Percentiles rank a stretch among this genome's conserved stretches.
phyloP scores from a whole-genome alignment of 2,329 filamentous ascomycete species.

The Thyridium curvatum region DNA sequence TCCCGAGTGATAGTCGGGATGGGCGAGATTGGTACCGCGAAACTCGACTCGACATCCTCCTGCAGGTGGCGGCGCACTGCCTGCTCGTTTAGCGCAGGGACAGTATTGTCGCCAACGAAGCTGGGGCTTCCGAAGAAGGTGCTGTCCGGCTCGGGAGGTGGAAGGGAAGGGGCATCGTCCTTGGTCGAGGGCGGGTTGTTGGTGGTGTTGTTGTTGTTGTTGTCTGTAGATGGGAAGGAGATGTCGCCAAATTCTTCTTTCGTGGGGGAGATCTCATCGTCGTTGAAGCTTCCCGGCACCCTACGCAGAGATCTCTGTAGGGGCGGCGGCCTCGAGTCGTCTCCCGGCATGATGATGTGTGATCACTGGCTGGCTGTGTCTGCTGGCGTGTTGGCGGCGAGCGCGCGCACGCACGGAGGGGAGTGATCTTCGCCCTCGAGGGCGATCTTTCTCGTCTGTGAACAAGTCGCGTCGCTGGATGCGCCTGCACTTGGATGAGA shows the following conservation, averaged over 20 bases:
- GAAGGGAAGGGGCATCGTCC: background rate
- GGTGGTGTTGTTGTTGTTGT: constrained; percentile 6
- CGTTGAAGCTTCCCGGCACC: constrained; percentile 8
- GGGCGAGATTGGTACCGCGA: constrained; percentile 52
- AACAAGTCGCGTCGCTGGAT: no score
- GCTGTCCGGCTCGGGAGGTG: constrained; percentile 18
- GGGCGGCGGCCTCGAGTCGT: constrained; percentile 15
- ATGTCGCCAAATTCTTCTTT: constrained; percentile 11
- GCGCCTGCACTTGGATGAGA: no score
- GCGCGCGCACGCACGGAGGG: no score
- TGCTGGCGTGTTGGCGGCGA: no score
- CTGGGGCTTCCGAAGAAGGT: constrained; percentile 35
- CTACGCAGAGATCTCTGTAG: constrained; percentile 8
- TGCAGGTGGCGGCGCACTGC: constrained; percentile 50
- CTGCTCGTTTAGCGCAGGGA: constrained; percentile 47
- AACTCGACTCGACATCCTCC: constrained; percentile 58
- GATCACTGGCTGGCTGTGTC: no score
- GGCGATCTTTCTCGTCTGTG: no score
- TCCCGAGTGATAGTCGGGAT: constrained; percentile 39
- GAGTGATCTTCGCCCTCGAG: no score
- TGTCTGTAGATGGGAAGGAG: constrained; percentile 4
- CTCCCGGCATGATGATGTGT: constrained; percentile 21
- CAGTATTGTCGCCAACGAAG: constrained; percentile 24
- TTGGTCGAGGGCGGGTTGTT: constrained; percentile 3
- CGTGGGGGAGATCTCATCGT: constrained; percentile 9